Conservation (phyloP, 768 basidiomycete genomes). For the Stropharia rugosoannulata region DNA sequence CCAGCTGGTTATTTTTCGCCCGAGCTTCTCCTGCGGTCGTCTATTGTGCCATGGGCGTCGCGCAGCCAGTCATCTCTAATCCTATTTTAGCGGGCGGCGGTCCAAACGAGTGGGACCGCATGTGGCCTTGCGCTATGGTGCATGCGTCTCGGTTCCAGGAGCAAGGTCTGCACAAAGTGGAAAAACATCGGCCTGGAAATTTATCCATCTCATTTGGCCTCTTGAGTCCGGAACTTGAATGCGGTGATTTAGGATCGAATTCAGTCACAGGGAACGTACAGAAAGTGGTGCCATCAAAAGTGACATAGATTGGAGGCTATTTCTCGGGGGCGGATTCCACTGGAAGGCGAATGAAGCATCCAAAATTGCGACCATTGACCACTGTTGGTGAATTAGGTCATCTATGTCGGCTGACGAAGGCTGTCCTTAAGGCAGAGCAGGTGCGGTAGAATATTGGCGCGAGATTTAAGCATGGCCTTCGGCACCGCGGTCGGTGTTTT, state of each 20-base stretch:
- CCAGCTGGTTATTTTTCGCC: neutral
- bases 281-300: neutral
- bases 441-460: no score
- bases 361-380: no score
- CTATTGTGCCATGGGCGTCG: neutral
- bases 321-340: neutral
- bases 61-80: conserved; percentile 1
- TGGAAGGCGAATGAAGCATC: neutral
- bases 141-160: no score
- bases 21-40: neutral
- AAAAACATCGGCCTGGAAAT: no score
- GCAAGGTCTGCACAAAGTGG: no score
- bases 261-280: neutral
- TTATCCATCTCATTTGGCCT: no score
- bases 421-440: no score
- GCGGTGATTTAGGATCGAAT: neutral
- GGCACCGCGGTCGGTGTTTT: no score
- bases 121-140: neutral
- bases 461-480: no score
- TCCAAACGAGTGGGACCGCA: neutral
- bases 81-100: neutral
- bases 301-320: neutral
- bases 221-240: neutral
- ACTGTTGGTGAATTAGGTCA: no score
- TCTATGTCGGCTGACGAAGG: no score